phyloP scores from a whole-genome alignment of 495 filamentous ascomycete genomes.

The Xylaria palmicola region DNA sequence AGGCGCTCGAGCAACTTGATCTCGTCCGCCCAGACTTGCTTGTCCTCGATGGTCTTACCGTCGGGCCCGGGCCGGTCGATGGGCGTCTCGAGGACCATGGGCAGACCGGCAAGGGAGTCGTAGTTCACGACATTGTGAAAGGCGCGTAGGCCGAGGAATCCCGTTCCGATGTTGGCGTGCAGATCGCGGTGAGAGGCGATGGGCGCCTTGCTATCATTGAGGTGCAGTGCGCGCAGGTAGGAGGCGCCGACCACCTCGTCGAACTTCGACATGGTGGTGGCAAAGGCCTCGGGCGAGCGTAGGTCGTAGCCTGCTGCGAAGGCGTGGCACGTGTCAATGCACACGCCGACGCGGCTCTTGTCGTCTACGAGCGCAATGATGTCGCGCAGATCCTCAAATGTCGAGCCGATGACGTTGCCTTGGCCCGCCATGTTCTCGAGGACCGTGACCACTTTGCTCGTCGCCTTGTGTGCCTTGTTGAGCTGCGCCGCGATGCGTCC shows the following conservation, averaged over 20 bases:
- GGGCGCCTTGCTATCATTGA: conserved; percentile 94
- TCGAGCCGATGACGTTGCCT: conserved; percentile 81
- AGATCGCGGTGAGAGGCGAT: conserved; percentile 74
- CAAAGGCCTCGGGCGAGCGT: conserved; percentile 69
- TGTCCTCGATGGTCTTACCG: conserved; percentile 65
- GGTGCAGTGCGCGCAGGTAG: conserved; percentile 80
- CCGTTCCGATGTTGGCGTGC: conserved; percentile 92
- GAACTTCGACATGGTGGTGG: conserved; percentile 69
- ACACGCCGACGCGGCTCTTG: conserved; percentile 89
- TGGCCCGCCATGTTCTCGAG: conserved; percentile 95
- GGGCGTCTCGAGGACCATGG: conserved; percentile 93
- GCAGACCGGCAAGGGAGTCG: conserved; percentile 68
- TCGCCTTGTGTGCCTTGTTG: conserved; percentile 75
- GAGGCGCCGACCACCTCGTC: conserved; percentile 73
- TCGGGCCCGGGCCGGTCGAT: conserved; percentile 64
- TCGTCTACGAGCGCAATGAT: conserved; percentile 76
- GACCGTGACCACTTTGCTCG: conserved; percentile 72
- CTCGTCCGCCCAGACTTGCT: conserved; percentile 75
- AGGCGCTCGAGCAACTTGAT: conserved; percentile 87
- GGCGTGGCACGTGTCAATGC: conserved; percentile 93
- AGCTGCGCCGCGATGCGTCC: conserved; percentile 73
- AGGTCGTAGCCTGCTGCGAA: conserved; percentile 94
- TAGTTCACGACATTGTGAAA: conserved; percentile 93
- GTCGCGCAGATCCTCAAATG: conserved; percentile 80
- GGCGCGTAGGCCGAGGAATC: conserved; percentile 83